A percentile compares a stretch with the other conserved stretches of the same genome.
phyloP scores from a whole-genome alignment of 495 filamentous ascomycete genomes.

The Amniculicola lignicola region DNA sequence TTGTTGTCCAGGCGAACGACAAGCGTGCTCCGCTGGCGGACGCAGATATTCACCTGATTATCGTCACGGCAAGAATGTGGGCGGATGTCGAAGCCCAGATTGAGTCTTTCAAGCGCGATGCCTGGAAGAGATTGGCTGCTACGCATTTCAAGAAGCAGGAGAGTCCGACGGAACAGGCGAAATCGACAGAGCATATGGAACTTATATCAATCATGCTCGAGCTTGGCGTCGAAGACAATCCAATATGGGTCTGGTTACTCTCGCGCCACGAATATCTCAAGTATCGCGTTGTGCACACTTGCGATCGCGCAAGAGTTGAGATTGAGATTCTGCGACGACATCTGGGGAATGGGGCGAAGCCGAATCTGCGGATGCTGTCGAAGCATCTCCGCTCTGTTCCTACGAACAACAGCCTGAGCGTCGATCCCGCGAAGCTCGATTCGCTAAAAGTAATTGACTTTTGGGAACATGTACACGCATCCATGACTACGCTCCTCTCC shows the following conservation, averaged over 20 bases:
- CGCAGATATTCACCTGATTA: slow-evolving; percentile 73
- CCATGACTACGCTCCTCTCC: slow-evolving; percentile 65
- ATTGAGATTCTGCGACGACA: slow-evolving; percentile 85
- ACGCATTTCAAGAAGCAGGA: slow-evolving; percentile 49
- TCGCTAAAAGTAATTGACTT: slow-evolving; percentile 74
- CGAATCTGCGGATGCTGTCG: slow-evolving; percentile 63
- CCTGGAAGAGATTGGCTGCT: slow-evolving; percentile 68
- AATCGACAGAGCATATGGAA: slow-evolving; percentile 81
- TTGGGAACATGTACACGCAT: slow-evolving; percentile 79
- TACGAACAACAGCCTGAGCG: slow-evolving; percentile 21
- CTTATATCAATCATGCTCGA: slow-evolving; percentile 83
- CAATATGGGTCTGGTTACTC: slow-evolving; percentile 90
- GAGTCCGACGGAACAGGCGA: slow-evolving; percentile 41
- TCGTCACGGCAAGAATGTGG: slow-evolving; percentile 94
- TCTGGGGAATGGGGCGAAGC: slow-evolving; percentile 68
- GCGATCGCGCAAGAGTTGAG: slow-evolving; percentile 80
- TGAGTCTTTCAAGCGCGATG: slow-evolving; percentile 77
- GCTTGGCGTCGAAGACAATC: slow-evolving; percentile 90
- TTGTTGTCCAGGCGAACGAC: slow-evolving; percentile 53
- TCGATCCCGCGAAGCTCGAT: slow-evolving; percentile 60
- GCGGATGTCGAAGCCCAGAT: slow-evolving; percentile 82
- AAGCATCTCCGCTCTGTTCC: slow-evolving; percentile 69
- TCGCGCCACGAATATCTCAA: slow-evolving; percentile 86
- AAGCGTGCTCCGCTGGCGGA: slow-evolving; percentile 57
- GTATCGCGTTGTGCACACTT: slow-evolving; percentile 70